phyloP scores from a whole-genome alignment of 139 green algal genomes.

The Picochlorum sp. region DNA sequence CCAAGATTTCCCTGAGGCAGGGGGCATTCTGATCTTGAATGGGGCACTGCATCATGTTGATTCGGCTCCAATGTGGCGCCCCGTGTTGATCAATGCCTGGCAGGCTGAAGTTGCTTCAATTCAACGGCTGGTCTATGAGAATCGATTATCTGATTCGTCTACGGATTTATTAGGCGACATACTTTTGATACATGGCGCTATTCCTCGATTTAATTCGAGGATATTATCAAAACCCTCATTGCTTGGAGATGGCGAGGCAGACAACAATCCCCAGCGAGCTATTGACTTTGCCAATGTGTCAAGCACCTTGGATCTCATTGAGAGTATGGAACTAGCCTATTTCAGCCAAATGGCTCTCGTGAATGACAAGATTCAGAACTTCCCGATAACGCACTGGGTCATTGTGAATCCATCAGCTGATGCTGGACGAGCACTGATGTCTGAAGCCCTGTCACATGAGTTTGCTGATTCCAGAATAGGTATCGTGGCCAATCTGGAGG shows the following conservation, averaged over 20 bases:
- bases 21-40: background rate
- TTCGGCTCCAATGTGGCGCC: background rate
- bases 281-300: no score
- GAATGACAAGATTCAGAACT: background rate
- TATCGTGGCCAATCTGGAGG: constrained; percentile 32
- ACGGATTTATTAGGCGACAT: constrained; percentile 36
- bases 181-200: constrained; percentile 30
- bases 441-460: constrained; percentile 19
- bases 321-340: no score
- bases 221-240: constrained; percentile 11
- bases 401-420: constrained; percentile 31
- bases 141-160: background rate
- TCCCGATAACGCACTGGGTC: constrained; percentile 54
- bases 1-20: background rate
- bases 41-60: background rate
- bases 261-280: no score
- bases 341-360: no score
- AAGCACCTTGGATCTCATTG: no score
- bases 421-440: constrained; percentile 14
- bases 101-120: background rate
- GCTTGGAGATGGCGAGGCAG: no score
- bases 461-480: constrained; percentile 17
- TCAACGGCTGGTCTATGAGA: background rate
- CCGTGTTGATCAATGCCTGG: constrained; percentile 1
- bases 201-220: constrained; percentile 33